Conservation (phyloP, 371 early-diverging fungal genomes). For the Neoconidiobolus thromboides region DNA sequence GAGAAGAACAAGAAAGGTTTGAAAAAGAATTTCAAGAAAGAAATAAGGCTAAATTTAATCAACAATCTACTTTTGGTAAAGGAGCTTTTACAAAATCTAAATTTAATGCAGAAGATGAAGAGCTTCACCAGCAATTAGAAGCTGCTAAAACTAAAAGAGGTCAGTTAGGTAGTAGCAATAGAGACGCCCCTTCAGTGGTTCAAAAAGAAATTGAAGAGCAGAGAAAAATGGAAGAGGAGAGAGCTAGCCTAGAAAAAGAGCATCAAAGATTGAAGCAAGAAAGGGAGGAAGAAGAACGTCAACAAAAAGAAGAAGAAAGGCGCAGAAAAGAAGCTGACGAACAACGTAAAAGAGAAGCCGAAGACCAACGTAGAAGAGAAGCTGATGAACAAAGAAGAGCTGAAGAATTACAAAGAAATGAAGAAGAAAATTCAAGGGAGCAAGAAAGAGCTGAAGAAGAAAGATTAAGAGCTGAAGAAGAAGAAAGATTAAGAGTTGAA, state of each 20-base stretch:
- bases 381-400: conserved; percentile 10
- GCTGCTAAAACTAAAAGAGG: not conserved
- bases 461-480: not conserved
- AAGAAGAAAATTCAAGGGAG: conserved; percentile 6
- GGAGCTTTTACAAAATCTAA: too few relatives aligned
- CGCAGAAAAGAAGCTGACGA: not conserved
- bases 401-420: not conserved
- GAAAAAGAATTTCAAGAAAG: conserved; percentile 7
- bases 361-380: not conserved
- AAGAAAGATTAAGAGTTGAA: too few relatives aligned
- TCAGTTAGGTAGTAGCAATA: not conserved
- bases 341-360: not conserved
- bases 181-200: not conserved
- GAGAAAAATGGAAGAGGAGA: conserved; percentile 6
- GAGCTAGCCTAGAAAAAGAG: conserved; percentile 11
- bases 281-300: conserved; percentile 8
- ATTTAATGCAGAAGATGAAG: not conserved
- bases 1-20: not conserved
- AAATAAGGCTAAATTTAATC: not conserved
- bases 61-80: too few relatives aligned
- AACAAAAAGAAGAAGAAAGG: not conserved
- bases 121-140: not conserved
- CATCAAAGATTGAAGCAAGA: conserved; percentile 4
- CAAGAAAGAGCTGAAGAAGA: conserved; percentile 10
- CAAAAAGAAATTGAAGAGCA: conserved; percentile 7